Conservation (phyloP, 257 asterid genomes). For the Jacaranda copaia region DNA sequence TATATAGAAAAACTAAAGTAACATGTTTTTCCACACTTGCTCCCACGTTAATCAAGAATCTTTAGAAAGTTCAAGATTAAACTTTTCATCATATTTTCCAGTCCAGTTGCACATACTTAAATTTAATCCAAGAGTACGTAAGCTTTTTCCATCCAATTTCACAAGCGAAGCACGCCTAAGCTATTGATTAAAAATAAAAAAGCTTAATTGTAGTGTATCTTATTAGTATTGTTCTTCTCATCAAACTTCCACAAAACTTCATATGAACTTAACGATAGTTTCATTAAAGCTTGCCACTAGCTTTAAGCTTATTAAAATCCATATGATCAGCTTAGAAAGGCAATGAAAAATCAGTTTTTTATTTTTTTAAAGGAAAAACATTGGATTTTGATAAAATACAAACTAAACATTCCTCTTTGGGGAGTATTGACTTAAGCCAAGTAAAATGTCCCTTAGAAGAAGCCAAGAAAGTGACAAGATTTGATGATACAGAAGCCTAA, state of each 20-base stretch:
- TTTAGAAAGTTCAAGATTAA: slow-evolving; percentile 9
- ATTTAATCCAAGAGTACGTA: slow-evolving; percentile 8
- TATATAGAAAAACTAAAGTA: neutral
- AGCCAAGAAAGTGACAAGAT: slow-evolving; percentile 29
- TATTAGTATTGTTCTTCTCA: slow-evolving; percentile 13
- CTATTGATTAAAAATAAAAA: neutral
- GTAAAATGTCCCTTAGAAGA: neutral
- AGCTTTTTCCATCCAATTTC: slow-evolving; percentile 35
- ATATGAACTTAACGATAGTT: slow-evolving; percentile 4
- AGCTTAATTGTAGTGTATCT: slow-evolving; percentile 2
- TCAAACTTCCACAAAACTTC: slow-evolving; percentile 36
- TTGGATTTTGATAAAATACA: slow-evolving; percentile 22
- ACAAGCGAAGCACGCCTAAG: slow-evolving; percentile 18
- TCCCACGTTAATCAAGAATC: slow-evolving; percentile 30
- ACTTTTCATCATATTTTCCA: slow-evolving; percentile 26
- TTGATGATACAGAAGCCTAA: slow-evolving; percentile 21
- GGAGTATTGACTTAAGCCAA: slow-evolving; percentile 28
- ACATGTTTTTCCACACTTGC: neutral
- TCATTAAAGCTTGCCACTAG: slow-evolving; percentile 18
- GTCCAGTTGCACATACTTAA: slow-evolving; percentile 18
- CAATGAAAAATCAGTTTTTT: neutral
- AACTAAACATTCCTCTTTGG: slow-evolving; percentile 15
- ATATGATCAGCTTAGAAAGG: slow-evolving; percentile 22
- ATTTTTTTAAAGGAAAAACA: neutral
- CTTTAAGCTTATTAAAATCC: neutral